Conservation (phyloP, 441 rosid species). For the Gossypium armourianum region DNA sequence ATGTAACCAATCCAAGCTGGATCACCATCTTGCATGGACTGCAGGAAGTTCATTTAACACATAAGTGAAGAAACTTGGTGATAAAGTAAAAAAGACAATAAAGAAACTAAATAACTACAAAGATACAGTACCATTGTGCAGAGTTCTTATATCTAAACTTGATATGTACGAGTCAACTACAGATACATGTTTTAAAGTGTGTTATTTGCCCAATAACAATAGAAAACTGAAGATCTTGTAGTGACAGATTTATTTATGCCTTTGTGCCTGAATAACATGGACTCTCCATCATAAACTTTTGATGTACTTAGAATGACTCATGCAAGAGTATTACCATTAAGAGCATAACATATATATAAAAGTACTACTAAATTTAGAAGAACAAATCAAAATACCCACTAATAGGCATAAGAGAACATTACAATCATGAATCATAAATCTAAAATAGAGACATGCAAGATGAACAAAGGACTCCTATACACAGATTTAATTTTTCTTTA, state of each 20-base stretch:
- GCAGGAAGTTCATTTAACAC: conserved; percentile 29
- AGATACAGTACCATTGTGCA: neutral
- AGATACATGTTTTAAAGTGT: neutral
- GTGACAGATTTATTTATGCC: neutral
- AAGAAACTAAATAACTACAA: neutral
- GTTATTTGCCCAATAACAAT: neutral
- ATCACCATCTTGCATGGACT: conserved; percentile 96
- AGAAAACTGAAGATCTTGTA: neutral
- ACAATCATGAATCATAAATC: neutral
- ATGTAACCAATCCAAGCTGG: conserved; percentile 92
- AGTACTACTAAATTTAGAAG: neutral
- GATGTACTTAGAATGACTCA: neutral
- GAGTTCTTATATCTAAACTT: neutral
- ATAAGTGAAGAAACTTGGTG: conserved; percentile 7
- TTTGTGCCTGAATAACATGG: neutral
- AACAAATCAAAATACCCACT: neutral
- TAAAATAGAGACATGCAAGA: neutral
- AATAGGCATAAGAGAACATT: neutral
- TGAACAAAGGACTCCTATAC: neutral
- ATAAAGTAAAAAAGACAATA: neutral
- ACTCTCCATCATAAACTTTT: neutral
- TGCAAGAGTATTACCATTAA: neutral
- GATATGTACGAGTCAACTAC: neutral
- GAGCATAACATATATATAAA: neutral
- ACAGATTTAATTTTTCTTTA: neutral